Percentiles rank a stretch among this genome's conserved stretches.
Conservation (phyloP, 306 rosid genomes). For the Cucurbita moschata region DNA sequence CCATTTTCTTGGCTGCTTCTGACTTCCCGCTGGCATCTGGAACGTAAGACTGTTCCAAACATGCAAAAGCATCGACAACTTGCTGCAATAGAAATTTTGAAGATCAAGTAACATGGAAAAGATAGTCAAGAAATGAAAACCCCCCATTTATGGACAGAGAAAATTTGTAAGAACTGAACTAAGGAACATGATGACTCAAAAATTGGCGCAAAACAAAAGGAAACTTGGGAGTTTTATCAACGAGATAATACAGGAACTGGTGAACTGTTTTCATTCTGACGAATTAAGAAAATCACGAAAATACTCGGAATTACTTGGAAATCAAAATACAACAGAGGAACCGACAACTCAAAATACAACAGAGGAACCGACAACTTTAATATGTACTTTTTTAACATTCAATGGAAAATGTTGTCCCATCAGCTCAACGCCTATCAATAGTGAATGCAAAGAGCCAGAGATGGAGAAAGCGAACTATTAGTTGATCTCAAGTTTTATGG, state of each 20-base stretch:
- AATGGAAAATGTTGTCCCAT: background rate
- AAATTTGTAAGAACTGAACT: background rate
- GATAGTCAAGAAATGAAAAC: background rate
- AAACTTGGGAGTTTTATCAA: background rate
- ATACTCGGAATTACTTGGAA: background rate
- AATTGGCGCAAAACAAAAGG: background rate
- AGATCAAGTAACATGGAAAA: background rate
- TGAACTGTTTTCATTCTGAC: background rate
- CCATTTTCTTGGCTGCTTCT: constrained; percentile 22
- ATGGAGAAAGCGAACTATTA: too few relatives aligned
- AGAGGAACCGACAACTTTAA: background rate
- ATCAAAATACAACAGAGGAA: background rate
- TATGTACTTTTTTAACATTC: background rate
- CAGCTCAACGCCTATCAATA: too few relatives aligned
- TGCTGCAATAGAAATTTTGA: constrained; percentile 28
- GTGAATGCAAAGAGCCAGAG: too few relatives aligned
- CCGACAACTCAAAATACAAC: background rate
- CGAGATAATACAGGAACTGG: background rate
- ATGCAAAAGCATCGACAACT: constrained; percentile 47
- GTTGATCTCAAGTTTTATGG: background rate
- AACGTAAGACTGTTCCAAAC: constrained; percentile 48
- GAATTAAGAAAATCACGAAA: background rate
- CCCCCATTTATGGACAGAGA: background rate
- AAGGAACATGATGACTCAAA: background rate
- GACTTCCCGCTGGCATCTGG: constrained; percentile 20